Conservation (phyloP, 345 rosid species). For the Mercurialis annua region DNA sequence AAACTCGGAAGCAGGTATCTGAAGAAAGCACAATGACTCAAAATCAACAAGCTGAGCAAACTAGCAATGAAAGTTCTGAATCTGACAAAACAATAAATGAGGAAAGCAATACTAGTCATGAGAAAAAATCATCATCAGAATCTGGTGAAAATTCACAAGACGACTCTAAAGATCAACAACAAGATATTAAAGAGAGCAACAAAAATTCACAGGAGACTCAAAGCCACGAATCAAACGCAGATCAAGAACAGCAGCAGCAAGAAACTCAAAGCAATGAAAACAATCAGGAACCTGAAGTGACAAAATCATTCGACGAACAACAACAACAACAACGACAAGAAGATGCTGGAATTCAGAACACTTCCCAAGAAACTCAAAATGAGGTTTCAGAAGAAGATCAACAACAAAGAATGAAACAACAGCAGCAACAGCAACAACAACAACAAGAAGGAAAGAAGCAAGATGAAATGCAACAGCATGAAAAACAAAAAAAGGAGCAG, state of each 20-base stretch:
- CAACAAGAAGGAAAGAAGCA: neutral
- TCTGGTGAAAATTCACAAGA: conserved; percentile 3
- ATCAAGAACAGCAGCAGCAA: conserved; percentile 4
- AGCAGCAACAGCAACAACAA: neutral
- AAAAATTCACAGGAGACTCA: neutral
- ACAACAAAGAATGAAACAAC: conserved; percentile 27
- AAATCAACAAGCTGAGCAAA: conserved; percentile 28
- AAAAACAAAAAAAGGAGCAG: neutral
- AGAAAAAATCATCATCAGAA: neutral
- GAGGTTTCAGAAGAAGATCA: conserved; percentile 26
- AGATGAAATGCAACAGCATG: neutral
- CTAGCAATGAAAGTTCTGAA: conserved; percentile 17
- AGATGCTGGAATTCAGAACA: conserved; percentile 41
- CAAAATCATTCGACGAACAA: conserved; percentile 33
- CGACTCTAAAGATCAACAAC: neutral
- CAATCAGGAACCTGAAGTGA: conserved; percentile 24
- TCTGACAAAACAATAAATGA: conserved; percentile 9
- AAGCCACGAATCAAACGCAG: neutral
- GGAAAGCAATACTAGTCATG: conserved; percentile 3
- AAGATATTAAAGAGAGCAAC: neutral
- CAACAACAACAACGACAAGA: conserved; percentile 43
- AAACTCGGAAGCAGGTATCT: conserved; percentile 35
- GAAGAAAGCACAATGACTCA: conserved; percentile 25
- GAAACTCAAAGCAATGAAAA: neutral
- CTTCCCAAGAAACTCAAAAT: conserved; percentile 29